Evolutionary conservation across 2,329 filamentous ascomycete species (phyloP).

Genomic region (Ustulina deusta): DNA sequence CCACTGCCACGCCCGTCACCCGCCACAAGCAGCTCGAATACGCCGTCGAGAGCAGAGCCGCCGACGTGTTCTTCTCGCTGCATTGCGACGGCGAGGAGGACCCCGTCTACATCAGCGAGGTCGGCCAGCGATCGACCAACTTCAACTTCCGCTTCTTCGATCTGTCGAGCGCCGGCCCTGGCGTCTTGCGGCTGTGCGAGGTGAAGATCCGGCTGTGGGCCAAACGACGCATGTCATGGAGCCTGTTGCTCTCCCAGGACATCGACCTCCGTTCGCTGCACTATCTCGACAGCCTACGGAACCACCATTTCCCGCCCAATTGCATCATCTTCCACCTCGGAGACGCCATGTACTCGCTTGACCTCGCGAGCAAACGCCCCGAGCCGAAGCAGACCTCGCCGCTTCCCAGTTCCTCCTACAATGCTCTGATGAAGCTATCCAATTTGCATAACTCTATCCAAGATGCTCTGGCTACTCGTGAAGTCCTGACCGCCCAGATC

Average conservation of each 20-base stretch:
- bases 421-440: constrained; percentile 85
- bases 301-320: constrained; percentile 81
- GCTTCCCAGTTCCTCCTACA: constrained; percentile 81
- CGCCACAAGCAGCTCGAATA: constrained; percentile 82
- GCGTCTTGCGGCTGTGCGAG: constrained; percentile 72
- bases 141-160: constrained; percentile 91
- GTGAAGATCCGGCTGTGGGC: constrained; percentile 82
- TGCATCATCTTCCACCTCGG: constrained; percentile 86
- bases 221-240: constrained; percentile 66
- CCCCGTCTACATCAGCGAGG: constrained; percentile 91
- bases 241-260: constrained; percentile 76
- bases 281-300: constrained; percentile 78
- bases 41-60: constrained; percentile 76
- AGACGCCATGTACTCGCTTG: constrained; percentile 87
- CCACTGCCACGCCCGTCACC: constrained; percentile 58
- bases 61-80: constrained; percentile 90
- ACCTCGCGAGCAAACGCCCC: constrained; percentile 67
- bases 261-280: constrained; percentile 79
- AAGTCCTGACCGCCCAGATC: constrained; percentile 82
- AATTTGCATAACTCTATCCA: constrained; percentile 92
- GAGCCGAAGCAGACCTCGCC: constrained; percentile 65
- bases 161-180: constrained; percentile 71
- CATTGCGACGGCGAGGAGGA: constrained; percentile 75
- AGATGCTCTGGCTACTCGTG: constrained; percentile 83
- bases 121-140: constrained; percentile 83